Conservation (phyloP, 148 eudicot species). For the Dysphania ambrosioides region DNA sequence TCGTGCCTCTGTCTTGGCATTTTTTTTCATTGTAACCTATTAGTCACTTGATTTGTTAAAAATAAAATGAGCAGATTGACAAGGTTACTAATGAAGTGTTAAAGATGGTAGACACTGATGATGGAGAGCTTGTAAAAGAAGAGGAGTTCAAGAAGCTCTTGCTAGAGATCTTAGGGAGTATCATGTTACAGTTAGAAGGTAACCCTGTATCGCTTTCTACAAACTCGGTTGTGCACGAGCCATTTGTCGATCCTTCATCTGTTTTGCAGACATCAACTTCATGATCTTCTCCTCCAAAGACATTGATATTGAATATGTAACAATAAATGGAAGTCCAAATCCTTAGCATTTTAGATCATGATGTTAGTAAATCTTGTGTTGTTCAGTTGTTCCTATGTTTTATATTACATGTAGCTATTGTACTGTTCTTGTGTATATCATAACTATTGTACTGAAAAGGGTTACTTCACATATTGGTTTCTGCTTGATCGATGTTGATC, state of each 20-base stretch:
- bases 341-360: neutral
- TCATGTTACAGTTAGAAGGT: conserved; percentile 79
- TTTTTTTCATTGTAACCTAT: too few relatives aligned
- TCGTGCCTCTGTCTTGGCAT: neutral
- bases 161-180: conserved; percentile 63
- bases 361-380: too few relatives aligned
- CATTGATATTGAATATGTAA: conserved; percentile 9
- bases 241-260: conserved; percentile 56
- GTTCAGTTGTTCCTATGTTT: neutral
- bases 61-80: conserved; percentile 69
- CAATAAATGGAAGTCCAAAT: conserved; percentile 16
- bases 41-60: too few relatives aligned
- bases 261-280: conserved; percentile 49
- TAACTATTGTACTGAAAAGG: neutral
- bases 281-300: neutral
- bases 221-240: conserved; percentile 92
- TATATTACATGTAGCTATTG: neutral
- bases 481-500: neutral
- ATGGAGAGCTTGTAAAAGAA: conserved; percentile 63
- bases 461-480: conserved; percentile 2
- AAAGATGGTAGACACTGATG: conserved; percentile 63
- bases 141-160: conserved; percentile 86
- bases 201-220: conserved; percentile 58
- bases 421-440: neutral
- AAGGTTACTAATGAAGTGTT: conserved; percentile 37